Evolutionary conservation across 163 green algal species (phyloP).

Genomic region (Scenedesmus sp.): DNA sequence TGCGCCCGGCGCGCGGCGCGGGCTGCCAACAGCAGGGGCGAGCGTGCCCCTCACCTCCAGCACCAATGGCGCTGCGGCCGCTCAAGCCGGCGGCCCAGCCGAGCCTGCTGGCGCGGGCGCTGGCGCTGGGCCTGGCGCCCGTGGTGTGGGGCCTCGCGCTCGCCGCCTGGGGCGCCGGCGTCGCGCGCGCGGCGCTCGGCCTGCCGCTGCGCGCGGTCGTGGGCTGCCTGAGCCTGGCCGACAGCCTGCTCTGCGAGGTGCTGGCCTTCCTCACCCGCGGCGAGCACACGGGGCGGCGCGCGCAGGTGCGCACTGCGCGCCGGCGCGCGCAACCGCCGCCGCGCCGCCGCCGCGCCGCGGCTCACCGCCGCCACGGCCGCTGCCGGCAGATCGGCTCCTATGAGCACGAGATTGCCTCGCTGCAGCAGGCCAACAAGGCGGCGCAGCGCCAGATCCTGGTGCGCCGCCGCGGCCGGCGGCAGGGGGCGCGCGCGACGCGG

Average conservation of each 20-base stretch:
- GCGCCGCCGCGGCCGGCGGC: not conserved
- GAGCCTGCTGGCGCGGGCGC: not conserved
- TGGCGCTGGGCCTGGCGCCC: not conserved
- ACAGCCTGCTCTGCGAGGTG: not conserved
- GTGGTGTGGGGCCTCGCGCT: not conserved
- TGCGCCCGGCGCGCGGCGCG: too few relatives aligned
- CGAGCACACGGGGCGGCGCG: not conserved
- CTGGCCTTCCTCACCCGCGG: conserved; percentile 8
- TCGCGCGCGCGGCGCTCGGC: not conserved
- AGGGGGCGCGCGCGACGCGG: too few relatives aligned
- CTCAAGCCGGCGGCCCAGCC: not conserved
- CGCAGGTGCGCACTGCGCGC: not conserved
- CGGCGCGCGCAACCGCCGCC: too few relatives aligned
- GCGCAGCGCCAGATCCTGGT: conserved; percentile 5
- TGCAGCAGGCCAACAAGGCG: conserved; percentile 7
- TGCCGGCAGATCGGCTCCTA: conserved; percentile 11
- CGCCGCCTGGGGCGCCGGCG: not conserved
- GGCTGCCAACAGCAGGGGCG: too few relatives aligned
- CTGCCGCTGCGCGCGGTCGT: not conserved
- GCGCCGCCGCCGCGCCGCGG: not conserved
- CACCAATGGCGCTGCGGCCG: not conserved
- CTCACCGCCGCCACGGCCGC: too few relatives aligned
- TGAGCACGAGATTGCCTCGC: not conserved
- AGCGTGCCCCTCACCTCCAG: too few relatives aligned
- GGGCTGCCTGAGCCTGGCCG: not conserved